Evolutionary conservation across 371 early-diverging fungal species (phyloP).

Genomic region (Mortierella sp.): DNA sequence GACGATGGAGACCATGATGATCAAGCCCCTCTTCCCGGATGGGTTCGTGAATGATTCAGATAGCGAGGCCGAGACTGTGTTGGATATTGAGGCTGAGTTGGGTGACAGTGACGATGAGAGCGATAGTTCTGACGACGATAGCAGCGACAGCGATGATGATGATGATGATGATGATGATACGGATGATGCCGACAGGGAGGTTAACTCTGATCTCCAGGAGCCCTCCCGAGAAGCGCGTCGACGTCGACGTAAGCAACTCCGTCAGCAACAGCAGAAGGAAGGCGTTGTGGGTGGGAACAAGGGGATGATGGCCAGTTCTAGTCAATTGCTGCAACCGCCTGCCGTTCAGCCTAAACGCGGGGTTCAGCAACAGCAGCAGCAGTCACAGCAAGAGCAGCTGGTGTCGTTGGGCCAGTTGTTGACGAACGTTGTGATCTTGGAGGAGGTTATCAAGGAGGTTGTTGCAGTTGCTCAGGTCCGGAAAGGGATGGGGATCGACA

Average conservation of each 20-base stretch:
- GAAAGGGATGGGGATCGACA: constrained; percentile 81
- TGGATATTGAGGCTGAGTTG: constrained; percentile 50
- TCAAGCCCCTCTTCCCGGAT: constrained; percentile 71
- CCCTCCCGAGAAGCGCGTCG: constrained; percentile 4
- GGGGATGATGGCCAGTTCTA: not conserved
- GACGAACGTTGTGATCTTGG: constrained; percentile 91
- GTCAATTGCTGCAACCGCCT: not conserved
- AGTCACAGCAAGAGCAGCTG: constrained; percentile 58
- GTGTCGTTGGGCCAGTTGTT: constrained; percentile 75
- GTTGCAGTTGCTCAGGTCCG: constrained; percentile 87
- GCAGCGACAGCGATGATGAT: constrained; percentile 44
- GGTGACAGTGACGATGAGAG: constrained; percentile 64
- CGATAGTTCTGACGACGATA: constrained; percentile 47
- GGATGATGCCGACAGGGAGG: constrained; percentile 50
- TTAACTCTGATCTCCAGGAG: constrained; percentile 45
- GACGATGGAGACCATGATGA: constrained; percentile 58
- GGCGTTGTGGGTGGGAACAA: not conserved
- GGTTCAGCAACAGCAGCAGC: constrained; percentile 10
- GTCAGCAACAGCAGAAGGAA: constrained; percentile 18
- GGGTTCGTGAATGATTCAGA: constrained; percentile 68
- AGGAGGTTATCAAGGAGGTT: constrained; percentile 94
- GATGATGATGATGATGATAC: constrained; percentile 63
- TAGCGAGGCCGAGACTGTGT: constrained; percentile 57
- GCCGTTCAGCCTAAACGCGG: not conserved
- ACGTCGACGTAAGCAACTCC: not conserved